A percentile compares a stretch with the other conserved stretches of the same genome.
Conservation (phyloP, 306 rosid species). For the Begonia masoniana region DNA sequence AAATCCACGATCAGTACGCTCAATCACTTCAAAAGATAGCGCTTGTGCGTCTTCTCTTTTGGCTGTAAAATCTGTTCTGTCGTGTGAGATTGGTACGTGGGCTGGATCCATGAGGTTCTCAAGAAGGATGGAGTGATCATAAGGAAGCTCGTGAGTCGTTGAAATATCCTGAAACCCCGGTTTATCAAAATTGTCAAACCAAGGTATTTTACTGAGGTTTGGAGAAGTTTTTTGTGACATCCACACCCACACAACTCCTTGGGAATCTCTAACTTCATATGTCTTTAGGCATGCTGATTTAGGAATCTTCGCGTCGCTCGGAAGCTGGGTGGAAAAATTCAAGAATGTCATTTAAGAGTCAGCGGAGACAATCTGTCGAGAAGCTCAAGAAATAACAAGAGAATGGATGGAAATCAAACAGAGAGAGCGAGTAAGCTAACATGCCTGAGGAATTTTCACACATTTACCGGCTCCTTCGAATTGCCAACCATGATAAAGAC, state of each 20-base stretch:
- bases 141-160: slow-evolving; percentile 84
- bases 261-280: slow-evolving; percentile 73
- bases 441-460: slow-evolving; percentile 93
- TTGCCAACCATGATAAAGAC: slow-evolving; percentile 98
- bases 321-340: slow-evolving; percentile 40
- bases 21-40: slow-evolving; percentile 52
- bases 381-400: too few species aligned
- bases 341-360: neutral
- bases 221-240: slow-evolving; percentile 74
- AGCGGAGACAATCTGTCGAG: too few species aligned
- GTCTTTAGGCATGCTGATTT: slow-evolving; percentile 65
- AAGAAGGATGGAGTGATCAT: slow-evolving; percentile 87
- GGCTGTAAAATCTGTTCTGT: slow-evolving; percentile 76
- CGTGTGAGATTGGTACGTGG: slow-evolving; percentile 92
- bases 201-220: slow-evolving; percentile 44
- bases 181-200: slow-evolving; percentile 87
- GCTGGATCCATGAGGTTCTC: slow-evolving; percentile 99
- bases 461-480: slow-evolving; percentile 89
- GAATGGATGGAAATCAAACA: neutral
- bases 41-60: slow-evolving; percentile 88
- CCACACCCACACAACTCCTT: slow-evolving; percentile 97
- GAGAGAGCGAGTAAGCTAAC: slow-evolving; percentile 2
- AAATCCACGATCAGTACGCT: slow-evolving; percentile 73
- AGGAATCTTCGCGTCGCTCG: slow-evolving; percentile 82
- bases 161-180: slow-evolving; percentile 77